A percentile compares a stretch with the other conserved stretches of the same genome.
These are phyloP conservation scores for Pseudocercospora ulei DNA, from an alignment of 2,329 filamentous ascomycete species.

Conservation along the genomic window DNA sequence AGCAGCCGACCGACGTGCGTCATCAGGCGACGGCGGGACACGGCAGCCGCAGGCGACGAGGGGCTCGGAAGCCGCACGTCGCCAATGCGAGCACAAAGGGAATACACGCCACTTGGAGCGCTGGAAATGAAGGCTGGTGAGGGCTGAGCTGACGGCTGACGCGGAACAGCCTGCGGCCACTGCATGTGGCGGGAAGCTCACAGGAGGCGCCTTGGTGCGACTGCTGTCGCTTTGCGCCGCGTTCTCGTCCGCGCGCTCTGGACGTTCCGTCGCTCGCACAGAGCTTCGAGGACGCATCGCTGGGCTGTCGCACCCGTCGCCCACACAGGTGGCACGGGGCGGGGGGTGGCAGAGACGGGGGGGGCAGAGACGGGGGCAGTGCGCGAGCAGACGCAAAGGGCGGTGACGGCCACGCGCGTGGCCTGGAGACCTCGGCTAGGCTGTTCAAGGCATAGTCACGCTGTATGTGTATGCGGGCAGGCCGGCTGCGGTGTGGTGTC, in stretches of 20 bases:
- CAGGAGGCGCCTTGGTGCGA: slow-evolving; percentile 2
- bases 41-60: too few relatives aligned
- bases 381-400: slow-evolving; percentile 12
- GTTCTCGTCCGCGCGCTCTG: not conserved
- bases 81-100: slow-evolving; percentile 5
- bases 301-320: not conserved
- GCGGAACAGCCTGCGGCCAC: not conserved
- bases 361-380: not conserved
- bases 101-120: slow-evolving; percentile 8
- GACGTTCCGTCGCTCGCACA: not conserved
- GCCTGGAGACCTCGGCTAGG: slow-evolving; percentile 1
- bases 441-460: slow-evolving; percentile 10
- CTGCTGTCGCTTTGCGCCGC: slow-evolving; percentile 4
- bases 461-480: slow-evolving; percentile 11
- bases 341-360: slow-evolving; percentile 2
- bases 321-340: not conserved
- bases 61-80: slow-evolving; percentile 3
- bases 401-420: slow-evolving; percentile 16
- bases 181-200: not conserved
- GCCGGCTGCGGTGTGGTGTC: slow-evolving; percentile 15
- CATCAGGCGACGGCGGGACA: too few relatives aligned
- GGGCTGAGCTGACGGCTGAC: slow-evolving; percentile 3
- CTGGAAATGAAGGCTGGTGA: slow-evolving; percentile 8
- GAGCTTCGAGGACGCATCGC: not conserved
- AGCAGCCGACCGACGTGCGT: too few relatives aligned